Evolutionary conservation across 2,329 filamentous ascomycete genomes (phyloP), one percentile per base, ranked within the genome.

Genomic region (Aspergillus sp.): DNA sequence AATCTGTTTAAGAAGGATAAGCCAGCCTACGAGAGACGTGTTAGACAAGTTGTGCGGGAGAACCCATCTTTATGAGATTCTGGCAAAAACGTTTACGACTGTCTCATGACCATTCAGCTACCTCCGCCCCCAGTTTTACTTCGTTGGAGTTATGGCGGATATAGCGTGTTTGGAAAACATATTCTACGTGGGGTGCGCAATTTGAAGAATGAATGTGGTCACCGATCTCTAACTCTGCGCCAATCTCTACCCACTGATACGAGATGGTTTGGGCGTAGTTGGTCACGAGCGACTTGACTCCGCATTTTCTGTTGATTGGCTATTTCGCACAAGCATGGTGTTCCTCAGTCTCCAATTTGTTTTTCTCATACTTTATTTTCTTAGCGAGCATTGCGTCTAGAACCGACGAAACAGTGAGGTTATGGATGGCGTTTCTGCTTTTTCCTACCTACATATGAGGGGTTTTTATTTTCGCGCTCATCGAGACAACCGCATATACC

Each of bases 1-100:
- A 96, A 96, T 69, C 82, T 99, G 11, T 98, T 91, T 75, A 97
- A 96, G 82, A 92, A 92, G 73, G 93, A 99, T 70, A 83, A 86
- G 44, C 77, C 77, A 17, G 92, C 93, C 57, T 99, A 99, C 70
- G 93, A 98, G 78, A 89, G 87, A 75, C 89, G 93, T 63, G 88
- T 99, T 61, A 87, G 86, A 71, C 87, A 90, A 59, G 88, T 96
- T 19, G 95, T 99, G 57, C 89, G 86, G 68, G 92, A 97, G 64
- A 96, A 98, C 74, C 91, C 90, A 13, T 88, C 90, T 49, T 88
- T 89, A 53, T 91, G 77, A 65, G 45, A 6, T 17, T 2, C 6
- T 17, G 37, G 15, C 27, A 42, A 51, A 30, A 30, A n/a, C 12
- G 12, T 24, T 33, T n/a, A 41, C 9, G 22, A 46, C 33, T 6